Percentiles rank a stretch among this genome's conserved stretches.
These are phyloP conservation scores for Claviceps digitariae DNA, from an alignment of 2,329 filamentous ascomycete species.

Conservation along the genomic window DNA sequence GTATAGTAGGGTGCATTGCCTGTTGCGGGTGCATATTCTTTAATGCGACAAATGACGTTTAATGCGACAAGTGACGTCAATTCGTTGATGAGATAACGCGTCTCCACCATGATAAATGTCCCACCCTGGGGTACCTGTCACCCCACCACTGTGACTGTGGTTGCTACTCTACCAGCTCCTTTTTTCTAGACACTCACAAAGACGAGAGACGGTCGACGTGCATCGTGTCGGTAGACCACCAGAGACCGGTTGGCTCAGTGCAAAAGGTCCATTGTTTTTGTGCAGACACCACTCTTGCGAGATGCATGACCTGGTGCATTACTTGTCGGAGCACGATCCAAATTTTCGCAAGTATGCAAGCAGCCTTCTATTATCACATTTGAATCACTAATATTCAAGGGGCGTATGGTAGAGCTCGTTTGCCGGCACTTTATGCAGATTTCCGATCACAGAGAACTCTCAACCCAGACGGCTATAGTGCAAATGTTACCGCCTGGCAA, in stretches of 20 bases:
- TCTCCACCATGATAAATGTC: too few relatives aligned
- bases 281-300: neutral
- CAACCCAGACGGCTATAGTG: constrained; percentile 74
- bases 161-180: too few relatives aligned
- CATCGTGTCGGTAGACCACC: neutral
- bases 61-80: neutral
- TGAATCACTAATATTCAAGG: neutral
- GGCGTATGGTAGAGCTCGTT: constrained; percentile 47
- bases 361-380: neutral
- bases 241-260: neutral
- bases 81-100: neutral
- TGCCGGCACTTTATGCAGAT: constrained; percentile 81
- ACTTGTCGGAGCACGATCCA: constrained; percentile 45
- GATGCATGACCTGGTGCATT: constrained; percentile 58
- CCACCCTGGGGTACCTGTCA: too few relatives aligned
- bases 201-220: too few relatives aligned
- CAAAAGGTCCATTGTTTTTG: neutral
- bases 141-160: too few relatives aligned
- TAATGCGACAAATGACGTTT: neutral
- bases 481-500: constrained; percentile 71
- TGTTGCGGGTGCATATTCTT: neutral
- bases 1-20: too few relatives aligned
- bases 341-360: constrained; percentile 42
- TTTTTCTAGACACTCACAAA: too few relatives aligned
- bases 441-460: constrained; percentile 60